Conservation (phyloP, 2,329 filamentous ascomycete genomes). For the Cordyceps militaris region DNA sequence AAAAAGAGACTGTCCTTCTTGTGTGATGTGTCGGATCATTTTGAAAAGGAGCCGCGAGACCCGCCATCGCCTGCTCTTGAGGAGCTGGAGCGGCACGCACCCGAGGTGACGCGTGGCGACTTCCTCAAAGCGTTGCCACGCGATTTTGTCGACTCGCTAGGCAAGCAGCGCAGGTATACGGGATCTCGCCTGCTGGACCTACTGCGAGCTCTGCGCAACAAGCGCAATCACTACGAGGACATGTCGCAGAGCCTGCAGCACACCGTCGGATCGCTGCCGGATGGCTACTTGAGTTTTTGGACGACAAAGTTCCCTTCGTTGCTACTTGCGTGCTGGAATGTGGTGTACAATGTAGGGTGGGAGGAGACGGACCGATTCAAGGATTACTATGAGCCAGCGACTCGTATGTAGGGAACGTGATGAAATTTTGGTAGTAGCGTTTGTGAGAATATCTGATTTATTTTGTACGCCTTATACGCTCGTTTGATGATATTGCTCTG, state of each 20-base stretch:
- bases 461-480: too few species aligned
- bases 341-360: constrained; percentile 61
- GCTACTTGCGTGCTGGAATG: constrained; percentile 70
- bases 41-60: constrained; percentile 84
- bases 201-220: constrained; percentile 83
- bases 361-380: constrained; percentile 59
- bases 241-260: constrained; percentile 73
- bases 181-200: constrained; percentile 78
- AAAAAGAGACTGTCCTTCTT: constrained; percentile 87
- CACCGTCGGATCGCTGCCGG: constrained; percentile 63
- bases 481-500: too few species aligned
- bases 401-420: constrained; percentile 12
- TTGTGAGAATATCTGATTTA: too few species aligned
- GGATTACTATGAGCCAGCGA: constrained; percentile 58
- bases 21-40: constrained; percentile 95
- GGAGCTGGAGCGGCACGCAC: constrained; percentile 49
- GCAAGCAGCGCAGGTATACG: constrained; percentile 93
- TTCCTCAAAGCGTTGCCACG: constrained; percentile 72
- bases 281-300: constrained; percentile 82
- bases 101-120: constrained; percentile 55
- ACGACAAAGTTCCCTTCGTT: constrained; percentile 70
- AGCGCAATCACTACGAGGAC: constrained; percentile 96
- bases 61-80: constrained; percentile 64
- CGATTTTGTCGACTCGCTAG: constrained; percentile 80
- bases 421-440: too few species aligned